Evolutionary conservation across 1,284 basidiomycete species (phyloP).

Genomic region (Ganoderma lucidum): DNA sequence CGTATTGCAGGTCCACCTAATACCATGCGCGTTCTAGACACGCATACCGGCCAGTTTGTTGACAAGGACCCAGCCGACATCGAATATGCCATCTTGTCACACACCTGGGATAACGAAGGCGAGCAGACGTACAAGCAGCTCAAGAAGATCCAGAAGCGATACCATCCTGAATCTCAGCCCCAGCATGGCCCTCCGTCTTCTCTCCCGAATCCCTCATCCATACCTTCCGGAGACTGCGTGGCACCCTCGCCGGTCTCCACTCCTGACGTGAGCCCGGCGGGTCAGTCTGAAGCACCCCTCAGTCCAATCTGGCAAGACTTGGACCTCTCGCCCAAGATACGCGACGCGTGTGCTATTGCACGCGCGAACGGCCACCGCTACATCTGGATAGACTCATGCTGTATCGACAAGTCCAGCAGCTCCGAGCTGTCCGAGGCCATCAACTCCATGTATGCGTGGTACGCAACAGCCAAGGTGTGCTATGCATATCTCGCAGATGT

Average conservation of each 20-base stretch:
- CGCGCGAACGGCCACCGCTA: no score
- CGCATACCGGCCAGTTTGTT: not conserved
- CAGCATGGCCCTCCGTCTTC: not conserved
- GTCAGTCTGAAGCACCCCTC: not conserved
- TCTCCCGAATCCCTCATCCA: no score
- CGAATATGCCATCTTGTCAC: conserved; percentile 1
- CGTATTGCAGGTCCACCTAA: no score
- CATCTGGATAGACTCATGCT: no score
- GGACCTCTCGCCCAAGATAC: not conserved
- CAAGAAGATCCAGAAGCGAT: not conserved
- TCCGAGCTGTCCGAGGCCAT: no score
- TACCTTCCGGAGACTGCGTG: no score
- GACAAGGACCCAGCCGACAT: not conserved
- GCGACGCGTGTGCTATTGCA: not conserved
- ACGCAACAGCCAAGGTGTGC: no score
- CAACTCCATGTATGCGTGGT: no score
- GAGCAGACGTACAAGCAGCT: not conserved
- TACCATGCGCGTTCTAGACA: not conserved
- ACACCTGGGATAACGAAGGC: not conserved
- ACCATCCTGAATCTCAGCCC: not conserved
- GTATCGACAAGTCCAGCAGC: no score
- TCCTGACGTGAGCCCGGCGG: no score
- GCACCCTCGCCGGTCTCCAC: not conserved
- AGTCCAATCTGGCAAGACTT: not conserved
- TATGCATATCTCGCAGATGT: no score